phyloP scores from a whole-genome alignment of 2,329 filamentous ascomycete genomes.

The Cladosporium sphaerospermum region DNA sequence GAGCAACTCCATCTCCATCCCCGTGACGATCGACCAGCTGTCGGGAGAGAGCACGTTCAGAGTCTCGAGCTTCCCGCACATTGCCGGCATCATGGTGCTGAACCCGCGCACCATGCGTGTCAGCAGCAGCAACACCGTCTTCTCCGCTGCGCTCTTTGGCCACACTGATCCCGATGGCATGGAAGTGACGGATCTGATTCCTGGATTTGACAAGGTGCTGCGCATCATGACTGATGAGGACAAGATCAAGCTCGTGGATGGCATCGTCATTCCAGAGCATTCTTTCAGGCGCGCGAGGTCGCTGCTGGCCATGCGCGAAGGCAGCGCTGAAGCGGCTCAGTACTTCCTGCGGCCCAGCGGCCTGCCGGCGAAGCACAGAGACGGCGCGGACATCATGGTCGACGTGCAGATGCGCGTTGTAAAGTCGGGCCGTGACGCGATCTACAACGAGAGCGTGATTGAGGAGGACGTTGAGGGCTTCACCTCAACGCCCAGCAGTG shows the following conservation, averaged over 20 bases:
- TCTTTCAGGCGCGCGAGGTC: conserved; percentile 87
- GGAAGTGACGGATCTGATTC: conserved; percentile 72
- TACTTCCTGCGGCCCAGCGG: conserved; percentile 81
- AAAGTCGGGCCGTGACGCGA: conserved; percentile 67
- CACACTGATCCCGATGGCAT: conserved; percentile 77
- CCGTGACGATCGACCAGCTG: conserved; percentile 71
- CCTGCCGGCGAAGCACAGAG: conserved; percentile 76
- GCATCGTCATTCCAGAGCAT: conserved; percentile 95
- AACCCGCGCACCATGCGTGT: conserved; percentile 72
- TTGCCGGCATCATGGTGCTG: conserved; percentile 91
- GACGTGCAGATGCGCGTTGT: conserved; percentile 97
- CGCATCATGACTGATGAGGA: conserved; percentile 80
- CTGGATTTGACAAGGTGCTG: conserved; percentile 79
- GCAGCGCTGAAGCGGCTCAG: conserved; percentile 66
- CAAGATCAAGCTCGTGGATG: conserved; percentile 73
- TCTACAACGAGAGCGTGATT: conserved; percentile 57
- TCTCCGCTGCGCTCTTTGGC: conserved; percentile 87
- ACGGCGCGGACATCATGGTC: conserved; percentile 86
- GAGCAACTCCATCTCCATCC: conserved; percentile 70
- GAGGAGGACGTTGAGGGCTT: conserved; percentile 52
- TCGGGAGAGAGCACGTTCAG: conserved; percentile 65
- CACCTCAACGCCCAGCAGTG: conserved; percentile 52
- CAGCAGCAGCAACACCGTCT: conserved; percentile 90
- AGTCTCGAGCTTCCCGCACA: conserved; percentile 92
- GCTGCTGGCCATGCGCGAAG: conserved; percentile 75